Evolutionary conservation across 495 filamentous ascomycete genomes (phyloP), one percentile per base, ranked within the genome.

Genomic region (Staphylotrichum tortipilum): DNA sequence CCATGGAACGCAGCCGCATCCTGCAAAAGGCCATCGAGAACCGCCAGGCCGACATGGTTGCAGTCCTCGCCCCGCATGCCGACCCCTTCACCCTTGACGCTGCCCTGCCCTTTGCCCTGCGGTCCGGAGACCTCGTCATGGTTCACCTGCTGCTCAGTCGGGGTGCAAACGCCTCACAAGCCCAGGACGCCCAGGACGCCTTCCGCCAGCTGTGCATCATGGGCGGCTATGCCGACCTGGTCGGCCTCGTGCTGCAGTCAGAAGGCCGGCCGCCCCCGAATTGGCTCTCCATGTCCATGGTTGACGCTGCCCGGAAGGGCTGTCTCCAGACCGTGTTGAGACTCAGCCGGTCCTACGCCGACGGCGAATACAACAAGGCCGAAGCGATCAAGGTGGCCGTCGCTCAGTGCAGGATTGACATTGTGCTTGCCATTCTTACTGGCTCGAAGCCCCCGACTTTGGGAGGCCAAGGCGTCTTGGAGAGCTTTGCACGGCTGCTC

Each of bases 1-100:
- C 46, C 1, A 47, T 73, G 38, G 67, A 74, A 43, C 65, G 65
- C 35, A 70, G 69, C 49, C 61, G 67, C 15, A 54, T 75, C 3
- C 53, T 76, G 29, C 65, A 70, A 23, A 70, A 64, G 33, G 73
- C 73, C 6, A 66, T 75, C 36, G 56, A 69, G 47, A 73, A 70
- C 35, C 61, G 58, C 1, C 71, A 75, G 15, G 30, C 53, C 19
- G 72, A 76, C 31, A 76, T 76, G 73, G 61, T 76, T 26, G 63
- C 71, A 33, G 62, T 76, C 12, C 55, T 76, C 24, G 58, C 68
- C 17, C 65, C 64, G 7, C 62, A 72, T 33, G 69, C 71, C 23
- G 71, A 75, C 49, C 50, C 60, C 9, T 17, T 65, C 21, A 63
- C 64, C 22, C 58, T 75, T 38, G 65, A 73, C 47, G 52, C 55